phyloP scores from a whole-genome alignment of 768 basidiomycete genomes.

The Termitomyces sp. region DNA sequence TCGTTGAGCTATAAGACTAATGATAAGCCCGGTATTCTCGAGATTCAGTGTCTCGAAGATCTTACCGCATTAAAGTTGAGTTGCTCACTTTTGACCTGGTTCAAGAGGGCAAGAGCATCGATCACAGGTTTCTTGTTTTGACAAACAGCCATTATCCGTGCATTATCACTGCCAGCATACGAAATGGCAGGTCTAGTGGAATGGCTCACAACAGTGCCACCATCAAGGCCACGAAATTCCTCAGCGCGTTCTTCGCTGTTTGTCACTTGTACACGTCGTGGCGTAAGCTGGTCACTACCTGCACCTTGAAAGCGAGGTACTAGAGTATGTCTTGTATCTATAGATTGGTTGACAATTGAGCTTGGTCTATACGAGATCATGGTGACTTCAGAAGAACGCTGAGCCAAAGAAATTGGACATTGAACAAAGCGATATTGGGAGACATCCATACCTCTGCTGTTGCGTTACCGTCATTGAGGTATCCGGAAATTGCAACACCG shows the following conservation, averaged over 20 bases:
- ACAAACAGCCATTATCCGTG: not conserved
- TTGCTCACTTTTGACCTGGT: not conserved
- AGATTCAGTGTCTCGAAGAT: not conserved
- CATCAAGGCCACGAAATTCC: not conserved
- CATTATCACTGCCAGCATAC: not conserved
- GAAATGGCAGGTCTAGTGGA: not conserved
- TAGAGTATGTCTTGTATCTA: not conserved
- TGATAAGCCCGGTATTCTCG: not conserved
- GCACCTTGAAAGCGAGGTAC: too few relatives aligned
- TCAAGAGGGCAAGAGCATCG: not conserved
- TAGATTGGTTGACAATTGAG: not conserved
- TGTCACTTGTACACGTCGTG: not conserved
- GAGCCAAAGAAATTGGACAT: not conserved
- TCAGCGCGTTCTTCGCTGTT: not conserved
- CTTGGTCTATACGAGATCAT: not conserved
- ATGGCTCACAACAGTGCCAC: not conserved
- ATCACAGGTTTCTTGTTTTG: not conserved
- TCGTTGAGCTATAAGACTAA: not conserved
- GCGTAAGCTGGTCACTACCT: not conserved
- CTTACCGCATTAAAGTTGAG: not conserved
- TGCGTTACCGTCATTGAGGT: too few relatives aligned
- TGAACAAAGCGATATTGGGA: not conserved
- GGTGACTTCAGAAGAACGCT: not conserved
- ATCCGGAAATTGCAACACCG: too few relatives aligned
- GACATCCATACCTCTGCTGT: not conserved